A percentile compares a stretch with the other conserved stretches of the same genome.
Conservation (phyloP, 2,329 filamentous ascomycete species). For the Scleromitrula shiraiana region DNA sequence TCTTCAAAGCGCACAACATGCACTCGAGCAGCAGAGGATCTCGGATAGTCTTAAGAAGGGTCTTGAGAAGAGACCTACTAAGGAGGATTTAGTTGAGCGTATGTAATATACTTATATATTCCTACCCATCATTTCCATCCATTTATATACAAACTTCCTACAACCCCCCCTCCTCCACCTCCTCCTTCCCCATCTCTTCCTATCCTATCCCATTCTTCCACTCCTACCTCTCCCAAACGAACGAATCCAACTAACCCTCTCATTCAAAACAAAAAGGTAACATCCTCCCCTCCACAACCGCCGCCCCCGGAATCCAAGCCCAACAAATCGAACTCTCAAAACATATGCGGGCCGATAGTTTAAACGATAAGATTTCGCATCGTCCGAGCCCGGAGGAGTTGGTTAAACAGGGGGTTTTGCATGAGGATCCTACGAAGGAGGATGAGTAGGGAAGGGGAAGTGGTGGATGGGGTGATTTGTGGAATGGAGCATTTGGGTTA, state of each 20-base stretch:
- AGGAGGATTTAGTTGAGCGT: slow-evolving; percentile 75
- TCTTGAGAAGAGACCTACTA: slow-evolving; percentile 55
- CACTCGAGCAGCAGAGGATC: slow-evolving; percentile 56
- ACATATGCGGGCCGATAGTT: slow-evolving; percentile 76
- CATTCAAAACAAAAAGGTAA: slow-evolving; percentile 55
- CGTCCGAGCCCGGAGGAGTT: slow-evolving; percentile 70
- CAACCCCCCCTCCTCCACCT: neutral
- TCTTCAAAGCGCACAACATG: slow-evolving; percentile 52
- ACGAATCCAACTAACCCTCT: too few relatives aligned
- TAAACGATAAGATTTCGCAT: slow-evolving; percentile 79
- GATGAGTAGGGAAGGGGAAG: too few relatives aligned
- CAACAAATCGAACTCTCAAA: slow-evolving; percentile 79
- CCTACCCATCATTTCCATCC: slow-evolving; percentile 2
- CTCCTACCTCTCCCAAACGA: neutral
- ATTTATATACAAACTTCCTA: neutral
- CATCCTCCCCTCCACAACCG: slow-evolving; percentile 72
- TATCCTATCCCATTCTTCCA: neutral
- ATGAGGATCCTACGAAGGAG: slow-evolving; percentile 50
- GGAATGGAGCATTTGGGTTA: too few relatives aligned
- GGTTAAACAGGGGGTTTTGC: slow-evolving; percentile 71
- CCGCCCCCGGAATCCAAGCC: slow-evolving; percentile 70
- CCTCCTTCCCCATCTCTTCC: neutral
- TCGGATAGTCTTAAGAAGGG: slow-evolving; percentile 58
- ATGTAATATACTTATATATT: slow-evolving; percentile 27
- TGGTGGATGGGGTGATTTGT: too few relatives aligned